Conservation (phyloP, 2,329 filamentous ascomycete genomes). For the Chrysoporthe puriensis region DNA sequence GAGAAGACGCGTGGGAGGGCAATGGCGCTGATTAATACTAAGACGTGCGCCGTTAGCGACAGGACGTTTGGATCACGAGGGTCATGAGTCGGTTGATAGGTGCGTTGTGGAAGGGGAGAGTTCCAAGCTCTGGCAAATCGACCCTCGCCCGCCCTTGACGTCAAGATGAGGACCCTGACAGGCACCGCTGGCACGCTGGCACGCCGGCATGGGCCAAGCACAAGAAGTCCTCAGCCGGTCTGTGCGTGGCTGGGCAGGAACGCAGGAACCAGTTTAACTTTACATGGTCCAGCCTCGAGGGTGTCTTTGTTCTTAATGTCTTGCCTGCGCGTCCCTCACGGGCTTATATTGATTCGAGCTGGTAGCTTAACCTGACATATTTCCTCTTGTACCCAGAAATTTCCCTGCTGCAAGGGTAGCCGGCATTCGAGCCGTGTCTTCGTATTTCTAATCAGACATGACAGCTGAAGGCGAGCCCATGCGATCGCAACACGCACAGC, state of each 20-base stretch:
- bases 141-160: not conserved
- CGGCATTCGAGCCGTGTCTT: too few species aligned
- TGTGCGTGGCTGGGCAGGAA: not conserved
- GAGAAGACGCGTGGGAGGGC: not conserved
- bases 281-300: not conserved
- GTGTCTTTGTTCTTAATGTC: not conserved
- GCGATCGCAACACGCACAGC: not conserved
- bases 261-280: not conserved
- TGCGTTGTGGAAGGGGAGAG: not conserved
- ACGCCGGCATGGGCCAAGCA: not conserved
- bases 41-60: not conserved
- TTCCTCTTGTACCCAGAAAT: not conserved
- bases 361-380: not conserved
- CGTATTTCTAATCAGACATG: not conserved
- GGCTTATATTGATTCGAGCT: not conserved
- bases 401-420: too few species aligned
- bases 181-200: too few species aligned
- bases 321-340: not conserved
- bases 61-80: not conserved
- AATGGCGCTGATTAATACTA: not conserved
- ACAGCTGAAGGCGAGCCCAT: not conserved
- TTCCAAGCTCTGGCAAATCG: not conserved
- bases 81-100: not conserved
- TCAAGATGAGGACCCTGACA: not conserved
- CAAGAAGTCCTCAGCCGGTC: not conserved